Evolutionary conservation across 352 stramenopile genomes (phyloP), one percentile per base, ranked within the genome.

Genomic region (Elongisporangium senticosum): DNA sequence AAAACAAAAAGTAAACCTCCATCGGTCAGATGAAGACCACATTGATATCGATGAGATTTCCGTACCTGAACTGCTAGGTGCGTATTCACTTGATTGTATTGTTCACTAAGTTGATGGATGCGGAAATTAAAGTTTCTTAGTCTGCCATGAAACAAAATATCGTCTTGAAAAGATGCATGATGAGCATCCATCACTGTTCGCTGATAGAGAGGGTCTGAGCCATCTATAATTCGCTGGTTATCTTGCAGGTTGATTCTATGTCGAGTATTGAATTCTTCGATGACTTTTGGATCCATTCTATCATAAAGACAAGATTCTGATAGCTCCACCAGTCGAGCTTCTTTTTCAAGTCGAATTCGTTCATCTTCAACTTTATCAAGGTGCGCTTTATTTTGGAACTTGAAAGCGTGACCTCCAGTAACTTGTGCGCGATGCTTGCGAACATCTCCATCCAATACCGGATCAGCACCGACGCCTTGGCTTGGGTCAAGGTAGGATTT

Each of bases 241-340:
- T 59, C 56, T 22, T 72, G 55, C 0, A 77, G 71, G 54, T 87
- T 75, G 7, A 91, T 75, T 0, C 71, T 67, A 28, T 93, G 83
- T 1, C 83, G 75, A 28, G 78, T 90, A 49, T 93, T 86, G 28
- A 90, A 75, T 0, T 83, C 74, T 5, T 86, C 81, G 14, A 93
- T 93, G 0, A 67, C 69, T 58, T 89, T 87, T 0, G 78, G 79
- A 17, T 77, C 71, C 23, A 71, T 59, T 1, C 77, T 63, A 53
- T 91, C 81, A 48, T 93, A 93, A 11, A 89, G 53, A 19, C 83
- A 55, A 0, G 62, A 56, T 23, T 93, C 83, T 0, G 58, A 50
- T 15, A 86, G 53, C 17, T 88, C 74, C 10, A 90, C 64, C n/a
- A 67, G 40, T 3, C 81, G 63, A 0, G 69, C 69, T 56, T 93